Base-by-base conservation (phyloP, 345 rosid genomes). In the Pelargonium nanum region DNA sequence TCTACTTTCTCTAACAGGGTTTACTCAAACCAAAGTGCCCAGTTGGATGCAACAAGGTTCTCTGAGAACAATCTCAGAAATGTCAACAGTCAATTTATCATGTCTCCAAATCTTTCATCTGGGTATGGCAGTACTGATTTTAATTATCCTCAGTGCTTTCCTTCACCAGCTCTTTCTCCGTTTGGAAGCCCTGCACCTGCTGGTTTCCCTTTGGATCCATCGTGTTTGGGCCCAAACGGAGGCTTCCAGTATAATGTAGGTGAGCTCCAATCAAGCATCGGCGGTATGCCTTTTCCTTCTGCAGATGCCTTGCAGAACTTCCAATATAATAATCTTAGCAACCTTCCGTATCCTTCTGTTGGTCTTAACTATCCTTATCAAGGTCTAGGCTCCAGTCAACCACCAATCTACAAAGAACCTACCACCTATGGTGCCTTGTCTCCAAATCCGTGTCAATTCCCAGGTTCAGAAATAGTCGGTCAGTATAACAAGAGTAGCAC, bases 231-330 rank as follows among this genome's bases (percentile, higher is more conserved):
- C 62, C 17, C 55, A 16, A 61, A 55, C 24, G 66, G 30, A 55
- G 28, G 24, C 52, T 61, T n/a, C 65, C 72, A 45, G 25, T 69
- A 57, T 45, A 51, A n/a, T 61, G 48, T 62, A 63, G 58, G 30
- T 64, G 32, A 34, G 7, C 26, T 16, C 44, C 65, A 0, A 53
- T 21, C 61, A 44, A 26, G 17, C 25, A 53, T 6, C 26, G 68
- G 58, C 23, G 67, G 59, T 59, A 53, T 21, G 4, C 55, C 65
- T 22, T 34, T 56, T 62, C 20, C 50, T 19, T 19, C 48, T 28
- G 51, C 44, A 61, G 64, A 56, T 52, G 23, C 45, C 62, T 53
- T 57, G 57, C 62, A 44, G 68, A 61, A 55, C 32, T 52, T 13
- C 22, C 53, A 16, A 24, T 54, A 23, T 65, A 58, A 48, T 44